Evolutionary conservation across 2,329 filamentous ascomycete genomes (phyloP), one percentile per base, ranked within the genome.

Genomic region (Hirsutella thompsonii): DNA sequence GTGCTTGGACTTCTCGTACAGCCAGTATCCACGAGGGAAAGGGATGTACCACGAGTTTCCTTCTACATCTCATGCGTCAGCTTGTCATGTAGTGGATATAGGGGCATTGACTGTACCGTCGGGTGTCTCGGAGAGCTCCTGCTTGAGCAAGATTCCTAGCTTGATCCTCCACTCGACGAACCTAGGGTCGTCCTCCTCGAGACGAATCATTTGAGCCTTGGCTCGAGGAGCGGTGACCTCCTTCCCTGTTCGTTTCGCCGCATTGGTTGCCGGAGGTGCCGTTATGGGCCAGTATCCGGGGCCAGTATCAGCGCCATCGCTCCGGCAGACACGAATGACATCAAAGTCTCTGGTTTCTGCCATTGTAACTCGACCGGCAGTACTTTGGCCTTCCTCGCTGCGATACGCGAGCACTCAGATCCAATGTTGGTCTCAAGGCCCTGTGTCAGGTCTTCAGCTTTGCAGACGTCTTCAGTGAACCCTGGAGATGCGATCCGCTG

Each of bases 1-100:
- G 43, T 70, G 65, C 43, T 68, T 68, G 4, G 64, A 67, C 38
- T 64, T 64, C 48, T 68, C 60, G 42, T 68, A 68, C 3, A 68
- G 52, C 65, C 64, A 68, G 49, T 68, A 68, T 2, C 64, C 64
- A 20, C 57, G 50, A 13, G 65, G 65, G 20, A 68, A 67, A n/a
- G 63, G 54, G 9, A 68, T 56, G 40, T 63, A 62, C 65, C 65
- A 68, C 1, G 64, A 45, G 36, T 64, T 60, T 19, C 65, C 65
- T 42, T 67, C 64, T 67, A 10, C 6, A 13, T 6, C n/a, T 35
- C 14, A 42, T 47, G 20, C 6, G 37, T 47, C 21, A 47, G 42
- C 36, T 21, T 37, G 11, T 4, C 4, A 16, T 26, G 26, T 5
- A 19, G n/a, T 13, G 11, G 8, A 11, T 13, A 6, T 28, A 28